Conservation (phyloP, 139 green algal species). For the Choricystis sp. region DNA sequence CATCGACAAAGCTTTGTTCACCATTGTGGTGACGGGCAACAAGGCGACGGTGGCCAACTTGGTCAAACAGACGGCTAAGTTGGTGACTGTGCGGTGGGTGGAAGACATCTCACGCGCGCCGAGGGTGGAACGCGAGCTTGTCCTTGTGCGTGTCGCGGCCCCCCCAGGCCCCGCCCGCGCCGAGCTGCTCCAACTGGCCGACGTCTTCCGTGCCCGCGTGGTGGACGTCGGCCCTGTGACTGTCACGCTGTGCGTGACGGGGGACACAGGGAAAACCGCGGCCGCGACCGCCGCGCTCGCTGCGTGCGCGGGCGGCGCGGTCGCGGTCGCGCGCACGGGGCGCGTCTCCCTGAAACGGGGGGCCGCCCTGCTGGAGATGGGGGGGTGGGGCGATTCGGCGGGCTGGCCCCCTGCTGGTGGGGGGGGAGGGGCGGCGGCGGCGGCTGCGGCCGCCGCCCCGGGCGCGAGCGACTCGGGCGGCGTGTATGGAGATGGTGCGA, state of each 20-base stretch:
- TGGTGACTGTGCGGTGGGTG: constrained; percentile 93
- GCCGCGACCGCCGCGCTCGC: constrained; percentile 47
- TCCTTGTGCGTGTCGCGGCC: constrained; percentile 78
- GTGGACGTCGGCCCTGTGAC: constrained; percentile 59
- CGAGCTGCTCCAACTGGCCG: constrained; percentile 77
- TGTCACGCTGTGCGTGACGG: constrained; percentile 53
- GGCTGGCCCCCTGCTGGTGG: constrained; percentile 1
- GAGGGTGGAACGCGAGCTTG: constrained; percentile 76
- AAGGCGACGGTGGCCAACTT: constrained; percentile 48
- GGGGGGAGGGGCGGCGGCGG: not conserved
- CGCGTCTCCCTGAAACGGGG: constrained; percentile 73
- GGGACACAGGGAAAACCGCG: constrained; percentile 79
- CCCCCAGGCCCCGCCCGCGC: constrained; percentile 36
- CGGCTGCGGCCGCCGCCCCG: not conserved
- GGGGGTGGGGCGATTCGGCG: constrained; percentile 14
- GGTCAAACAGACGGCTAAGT: constrained; percentile 63
- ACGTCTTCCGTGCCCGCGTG: constrained; percentile 83
- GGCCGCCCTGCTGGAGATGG: constrained; percentile 36
- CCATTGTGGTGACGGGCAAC: constrained; percentile 73
- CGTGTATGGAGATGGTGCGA: not conserved
- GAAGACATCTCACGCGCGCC: constrained; percentile 74
- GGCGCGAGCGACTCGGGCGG: not conserved
- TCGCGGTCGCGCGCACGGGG: constrained; percentile 80
- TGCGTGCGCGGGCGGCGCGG: constrained; percentile 67
- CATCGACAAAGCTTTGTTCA: constrained; percentile 90